phyloP scores from a whole-genome alignment of 148 eudicot genomes.

The Rhododendron vialii region DNA sequence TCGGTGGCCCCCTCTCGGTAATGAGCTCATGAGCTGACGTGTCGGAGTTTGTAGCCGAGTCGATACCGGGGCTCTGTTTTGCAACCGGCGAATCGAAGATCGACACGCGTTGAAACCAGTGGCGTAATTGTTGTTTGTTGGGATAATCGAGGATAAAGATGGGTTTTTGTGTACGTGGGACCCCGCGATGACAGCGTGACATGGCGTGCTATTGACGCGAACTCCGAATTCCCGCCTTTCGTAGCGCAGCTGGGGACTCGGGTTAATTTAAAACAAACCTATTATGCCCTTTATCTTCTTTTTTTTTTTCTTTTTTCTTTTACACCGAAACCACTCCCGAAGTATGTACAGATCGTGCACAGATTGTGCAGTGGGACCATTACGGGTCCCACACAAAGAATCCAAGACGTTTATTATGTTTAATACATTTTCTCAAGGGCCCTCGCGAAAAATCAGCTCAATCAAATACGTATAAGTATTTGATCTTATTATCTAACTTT shows the following conservation, averaged over 20 bases:
- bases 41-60: slow-evolving; percentile 21
- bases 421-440: too few species aligned
- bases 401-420: too few species aligned
- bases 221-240: not conserved
- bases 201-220: slow-evolving; percentile 14
- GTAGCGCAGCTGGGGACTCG: not conserved
- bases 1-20: not conserved
- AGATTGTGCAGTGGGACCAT: too few species aligned
- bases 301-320: too few species aligned
- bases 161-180: not conserved
- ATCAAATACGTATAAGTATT: too few species aligned
- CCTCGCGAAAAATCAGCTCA: too few species aligned
- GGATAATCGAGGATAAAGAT: not conserved
- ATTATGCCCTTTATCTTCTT: not conserved
- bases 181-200: not conserved
- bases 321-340: too few species aligned
- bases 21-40: slow-evolving; percentile 18
- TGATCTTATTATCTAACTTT: too few species aligned
- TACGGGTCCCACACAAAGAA: too few species aligned
- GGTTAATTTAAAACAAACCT: not conserved
- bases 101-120: not conserved
- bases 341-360: too few species aligned
- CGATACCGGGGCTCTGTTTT: not conserved
- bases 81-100: not conserved
- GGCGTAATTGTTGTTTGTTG: not conserved